Conservation (phyloP, 345 rosid species). For the Salix exigua region DNA sequence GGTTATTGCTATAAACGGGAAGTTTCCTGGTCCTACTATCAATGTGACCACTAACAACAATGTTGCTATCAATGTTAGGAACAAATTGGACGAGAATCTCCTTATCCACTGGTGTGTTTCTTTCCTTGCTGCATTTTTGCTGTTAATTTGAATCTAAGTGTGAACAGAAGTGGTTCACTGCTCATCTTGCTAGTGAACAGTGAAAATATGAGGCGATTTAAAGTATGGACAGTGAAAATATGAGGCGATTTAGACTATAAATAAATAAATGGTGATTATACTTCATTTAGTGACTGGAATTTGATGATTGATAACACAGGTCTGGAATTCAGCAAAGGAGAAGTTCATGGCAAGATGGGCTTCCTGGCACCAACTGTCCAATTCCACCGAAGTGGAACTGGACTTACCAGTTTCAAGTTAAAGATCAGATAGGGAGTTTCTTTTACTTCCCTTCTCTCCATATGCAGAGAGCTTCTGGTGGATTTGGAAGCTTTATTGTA, state of each 20-base stretch:
- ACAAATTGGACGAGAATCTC: constrained; percentile 80
- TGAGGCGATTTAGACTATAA: neutral
- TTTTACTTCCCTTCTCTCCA: constrained; percentile 95
- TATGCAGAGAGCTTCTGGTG: constrained; percentile 94
- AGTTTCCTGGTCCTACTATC: constrained; percentile 89
- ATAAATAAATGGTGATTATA: neutral
- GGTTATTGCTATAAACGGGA: constrained; percentile 92
- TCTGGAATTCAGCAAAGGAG: constrained; percentile 90
- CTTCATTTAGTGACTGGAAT: neutral
- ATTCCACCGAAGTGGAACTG: constrained; percentile 99
- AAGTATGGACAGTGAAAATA: neutral
- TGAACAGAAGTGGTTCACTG: neutral
- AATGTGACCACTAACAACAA: constrained; percentile 90
- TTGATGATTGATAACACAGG: constrained; percentile 38
- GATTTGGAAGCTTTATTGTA: constrained; percentile 77
- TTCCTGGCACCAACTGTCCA: constrained; percentile 91
- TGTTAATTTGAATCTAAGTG: neutral
- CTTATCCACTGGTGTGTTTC: constrained; percentile 77
- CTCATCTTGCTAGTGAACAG: neutral
- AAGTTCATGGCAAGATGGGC: constrained; percentile 98
- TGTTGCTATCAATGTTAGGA: constrained; percentile 75
- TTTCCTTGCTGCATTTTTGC: neutral
- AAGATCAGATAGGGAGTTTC: constrained; percentile 98
- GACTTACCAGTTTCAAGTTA: constrained; percentile 99
- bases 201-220: neutral